phyloP scores from a whole-genome alignment of 768 basidiomycete genomes.

The Rhodotorula diobovata region DNA sequence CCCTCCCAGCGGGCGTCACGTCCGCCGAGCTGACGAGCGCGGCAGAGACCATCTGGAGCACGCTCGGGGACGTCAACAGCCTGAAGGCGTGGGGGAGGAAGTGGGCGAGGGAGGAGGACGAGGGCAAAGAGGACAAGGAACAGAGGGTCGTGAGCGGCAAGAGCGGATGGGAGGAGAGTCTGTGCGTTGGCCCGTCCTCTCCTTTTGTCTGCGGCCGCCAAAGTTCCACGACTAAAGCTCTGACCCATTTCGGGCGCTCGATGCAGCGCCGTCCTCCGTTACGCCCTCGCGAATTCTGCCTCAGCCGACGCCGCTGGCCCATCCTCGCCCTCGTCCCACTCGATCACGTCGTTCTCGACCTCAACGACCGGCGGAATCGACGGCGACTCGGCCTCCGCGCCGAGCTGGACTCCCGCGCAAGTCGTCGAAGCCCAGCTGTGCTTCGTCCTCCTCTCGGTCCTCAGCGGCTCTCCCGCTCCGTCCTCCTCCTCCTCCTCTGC shows the following conservation, averaged over 20 bases:
- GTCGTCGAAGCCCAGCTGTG: conserved; percentile 25
- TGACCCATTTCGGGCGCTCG: not conserved
- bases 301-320: not conserved
- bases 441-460: conserved; percentile 10
- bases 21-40: not conserved
- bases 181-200: not conserved
- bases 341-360: conserved; percentile 13
- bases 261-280: not conserved
- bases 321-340: conserved; percentile 3
- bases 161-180: conserved; percentile 5
- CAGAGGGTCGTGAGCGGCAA: not conserved
- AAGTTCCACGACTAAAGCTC: no score
- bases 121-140: not conserved
- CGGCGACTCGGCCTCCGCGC: not conserved
- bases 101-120: conserved; percentile 9
- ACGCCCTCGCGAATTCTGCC: not conserved
- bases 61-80: conserved; percentile 1
- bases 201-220: not conserved
- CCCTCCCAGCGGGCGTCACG: not conserved
- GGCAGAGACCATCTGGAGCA: conserved; percentile 4
- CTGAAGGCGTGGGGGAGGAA: conserved; percentile 6
- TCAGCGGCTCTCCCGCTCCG: not conserved
- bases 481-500: not conserved
- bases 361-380: not conserved
- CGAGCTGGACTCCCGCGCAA: not conserved